Conservation (phyloP, 306 rosid species). For the Citrullus colocynthis region DNA sequence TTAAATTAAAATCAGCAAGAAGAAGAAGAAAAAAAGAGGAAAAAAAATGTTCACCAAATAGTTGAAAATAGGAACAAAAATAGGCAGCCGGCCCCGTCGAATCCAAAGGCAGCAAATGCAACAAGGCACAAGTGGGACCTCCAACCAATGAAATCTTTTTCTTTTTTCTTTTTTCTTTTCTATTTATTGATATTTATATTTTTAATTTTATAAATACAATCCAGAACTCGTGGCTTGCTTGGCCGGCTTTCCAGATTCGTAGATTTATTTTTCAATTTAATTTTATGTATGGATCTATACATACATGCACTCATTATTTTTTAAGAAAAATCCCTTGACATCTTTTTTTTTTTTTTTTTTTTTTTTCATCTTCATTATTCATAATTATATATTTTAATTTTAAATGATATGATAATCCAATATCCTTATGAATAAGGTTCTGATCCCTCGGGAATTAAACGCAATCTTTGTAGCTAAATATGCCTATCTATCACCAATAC, state of each 20-base stretch:
- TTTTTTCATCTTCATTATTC: not conserved
- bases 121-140: conserved; percentile 2
- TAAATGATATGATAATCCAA: not conserved
- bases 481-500: not conserved
- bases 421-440: conserved; percentile 3
- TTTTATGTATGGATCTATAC: not conserved
- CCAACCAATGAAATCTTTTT: not conserved
- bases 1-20: not conserved
- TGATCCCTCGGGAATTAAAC: conserved; percentile 1
- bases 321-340: not conserved
- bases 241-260: conserved; percentile 27
- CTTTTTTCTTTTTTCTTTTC: not conserved
- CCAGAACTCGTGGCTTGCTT: conserved; percentile 12
- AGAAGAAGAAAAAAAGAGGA: not conserved
- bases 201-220: conserved; percentile 1
- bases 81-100: conserved; percentile 1
- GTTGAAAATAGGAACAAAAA: not conserved
- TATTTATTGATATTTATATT: no score
- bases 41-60: not conserved
- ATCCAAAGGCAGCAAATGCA: conserved; percentile 1
- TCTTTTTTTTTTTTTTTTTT: not conserved
- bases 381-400: not conserved
- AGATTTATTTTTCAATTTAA: not conserved
- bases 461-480: not conserved
- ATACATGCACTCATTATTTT: not conserved